phyloP scores from a whole-genome alignment of 345 rosid species.

The Gossypium stocksii region DNA sequence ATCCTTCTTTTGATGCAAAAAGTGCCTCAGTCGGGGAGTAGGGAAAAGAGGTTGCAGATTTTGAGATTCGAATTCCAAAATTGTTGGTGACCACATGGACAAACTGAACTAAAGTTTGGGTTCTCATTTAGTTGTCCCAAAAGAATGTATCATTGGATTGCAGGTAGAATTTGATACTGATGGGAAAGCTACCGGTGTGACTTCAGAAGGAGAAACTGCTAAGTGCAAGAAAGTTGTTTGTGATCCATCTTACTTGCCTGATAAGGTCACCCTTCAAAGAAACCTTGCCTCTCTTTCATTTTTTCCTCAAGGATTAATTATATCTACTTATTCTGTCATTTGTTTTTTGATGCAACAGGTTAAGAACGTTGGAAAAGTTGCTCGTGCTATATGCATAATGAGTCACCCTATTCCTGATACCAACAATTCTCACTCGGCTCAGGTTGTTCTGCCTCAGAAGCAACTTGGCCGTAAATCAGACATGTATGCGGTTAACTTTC shows the following conservation, averaged over 20 bases:
- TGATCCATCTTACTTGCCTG: conserved; percentile 77
- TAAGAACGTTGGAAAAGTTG: conserved; percentile 80
- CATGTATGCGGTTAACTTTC: conserved; percentile 42
- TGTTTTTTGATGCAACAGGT: conserved; percentile 43
- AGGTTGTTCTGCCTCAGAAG: conserved; percentile 93
- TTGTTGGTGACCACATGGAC: too few species aligned
- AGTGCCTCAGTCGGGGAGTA: background rate
- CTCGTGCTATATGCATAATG: conserved; percentile 91
- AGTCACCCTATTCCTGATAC: conserved; percentile 90
- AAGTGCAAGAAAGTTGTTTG: conserved; percentile 92
- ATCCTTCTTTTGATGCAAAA: background rate
- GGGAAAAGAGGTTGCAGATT: background rate
- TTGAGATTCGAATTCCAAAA: too few species aligned
- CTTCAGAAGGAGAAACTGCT: conserved; percentile 87
- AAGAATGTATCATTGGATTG: background rate
- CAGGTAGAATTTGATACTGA: conserved; percentile 75
- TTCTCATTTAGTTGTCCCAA: background rate
- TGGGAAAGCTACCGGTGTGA: conserved; percentile 77
- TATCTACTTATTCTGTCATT: background rate
- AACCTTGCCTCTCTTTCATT: background rate
- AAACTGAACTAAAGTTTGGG: background rate
- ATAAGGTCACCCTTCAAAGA: conserved; percentile 52
- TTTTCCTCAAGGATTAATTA: background rate
- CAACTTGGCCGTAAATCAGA: conserved; percentile 92
- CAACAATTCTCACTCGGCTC: conserved; percentile 76